Evolutionary conservation across 164 flowering plant species (phyloP).

Genomic region (Tinospora cordifolia): DNA sequence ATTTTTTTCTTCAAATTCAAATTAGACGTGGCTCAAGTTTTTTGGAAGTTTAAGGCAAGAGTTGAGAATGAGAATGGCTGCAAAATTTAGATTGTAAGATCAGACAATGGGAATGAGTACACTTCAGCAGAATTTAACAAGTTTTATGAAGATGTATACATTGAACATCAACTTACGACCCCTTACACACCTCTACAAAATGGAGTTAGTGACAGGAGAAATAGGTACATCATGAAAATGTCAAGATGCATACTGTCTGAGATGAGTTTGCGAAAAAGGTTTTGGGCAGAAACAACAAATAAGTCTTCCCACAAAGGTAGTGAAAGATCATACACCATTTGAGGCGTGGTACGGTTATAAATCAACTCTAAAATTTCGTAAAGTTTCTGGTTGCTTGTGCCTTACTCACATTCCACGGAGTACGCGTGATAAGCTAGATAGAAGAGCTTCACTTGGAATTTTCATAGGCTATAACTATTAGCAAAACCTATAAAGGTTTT

Average conservation of each 20-base stretch:
- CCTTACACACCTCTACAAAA: constrained; percentile 7
- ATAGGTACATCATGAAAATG: not conserved
- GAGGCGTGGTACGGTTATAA: constrained; percentile 6
- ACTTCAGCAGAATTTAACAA: not conserved
- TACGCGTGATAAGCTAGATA: constrained; percentile 4
- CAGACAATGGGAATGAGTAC: not conserved
- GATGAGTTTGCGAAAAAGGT: not conserved
- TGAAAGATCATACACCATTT: not conserved
- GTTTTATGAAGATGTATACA: no score
- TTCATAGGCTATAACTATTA: not conserved
- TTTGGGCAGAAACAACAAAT: not conserved
- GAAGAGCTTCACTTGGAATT: not conserved
- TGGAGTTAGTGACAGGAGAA: not conserved
- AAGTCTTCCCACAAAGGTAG: constrained; percentile 3
- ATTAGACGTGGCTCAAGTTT: no score
- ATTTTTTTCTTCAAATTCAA: no score
- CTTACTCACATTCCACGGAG: not conserved
- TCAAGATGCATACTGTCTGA: not conserved
- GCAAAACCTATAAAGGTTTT: not conserved
- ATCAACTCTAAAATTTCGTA: not conserved
- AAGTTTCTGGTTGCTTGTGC: not conserved
- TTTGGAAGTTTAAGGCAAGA: no score
- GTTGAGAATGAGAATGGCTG: not conserved
- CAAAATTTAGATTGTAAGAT: no score
- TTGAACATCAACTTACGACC: not conserved